Evolutionary conservation across 2,329 filamentous ascomycete species (phyloP), one percentile per base, ranked within the genome.

Genomic region (Neonectria faginata): DNA sequence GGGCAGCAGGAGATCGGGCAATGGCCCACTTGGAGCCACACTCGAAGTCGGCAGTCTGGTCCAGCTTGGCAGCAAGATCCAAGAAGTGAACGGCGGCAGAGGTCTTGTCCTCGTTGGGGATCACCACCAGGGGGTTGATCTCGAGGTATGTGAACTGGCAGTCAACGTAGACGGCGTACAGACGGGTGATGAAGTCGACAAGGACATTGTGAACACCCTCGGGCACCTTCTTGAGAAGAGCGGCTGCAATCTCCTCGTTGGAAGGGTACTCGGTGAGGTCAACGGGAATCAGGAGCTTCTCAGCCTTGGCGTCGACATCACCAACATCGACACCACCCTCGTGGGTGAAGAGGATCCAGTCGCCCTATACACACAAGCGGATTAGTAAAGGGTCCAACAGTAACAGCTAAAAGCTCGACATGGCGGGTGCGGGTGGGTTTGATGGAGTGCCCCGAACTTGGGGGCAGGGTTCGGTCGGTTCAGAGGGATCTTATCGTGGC

Each of bases 121-220:
- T 95, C 79, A 97, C 96, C 67, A 99, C 96, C 70, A 99, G 86
- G 74, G 96, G 96, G 90, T 99, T 99, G 88, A 99, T 99, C 85
- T 99, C 96, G 75, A 99, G 93, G 86, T 99, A 99, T 78, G 96
- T 98, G 89, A 99, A 99, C 84, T 99, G 96, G 89, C 93, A 97
- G 87, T 99, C 96, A 71, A 98, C 96, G 79, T 98, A 99, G 84
- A 99, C 96, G 75, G 95, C 96, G 80, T 99, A 99, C 73, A 99
- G 88, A 76, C 96, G 91, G 77, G 93, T 93, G 85, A 99, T 99
- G 88, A 99, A 99, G 88, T 99, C 96, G 69, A 99, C 92, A 65
- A 99, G 89, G 78, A 99, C 96, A 78, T 97, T 97, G 89, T 99
- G 96, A 57, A 99, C 88, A 80, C 95, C 95, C 84, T 93, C 85